These are phyloP conservation scores for Venturia pyrina DNA, from an alignment of 2,329 filamentous ascomycete species.

Conservation along the genomic window DNA sequence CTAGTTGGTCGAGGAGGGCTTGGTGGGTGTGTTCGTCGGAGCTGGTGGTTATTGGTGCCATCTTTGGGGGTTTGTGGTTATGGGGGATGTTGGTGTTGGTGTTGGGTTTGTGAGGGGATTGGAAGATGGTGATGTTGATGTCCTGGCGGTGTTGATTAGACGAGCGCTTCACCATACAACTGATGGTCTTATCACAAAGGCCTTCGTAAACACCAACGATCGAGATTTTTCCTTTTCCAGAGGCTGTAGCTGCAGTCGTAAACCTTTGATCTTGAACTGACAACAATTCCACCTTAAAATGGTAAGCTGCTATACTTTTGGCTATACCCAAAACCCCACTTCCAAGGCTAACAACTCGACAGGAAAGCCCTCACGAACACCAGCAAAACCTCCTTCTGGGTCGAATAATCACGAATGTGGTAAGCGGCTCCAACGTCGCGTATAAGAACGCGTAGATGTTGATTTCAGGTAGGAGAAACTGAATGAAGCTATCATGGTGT, in stretches of 20 bases:
- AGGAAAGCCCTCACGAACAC: constrained; percentile 95
- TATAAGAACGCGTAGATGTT: neutral
- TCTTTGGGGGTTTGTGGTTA: constrained; percentile 19
- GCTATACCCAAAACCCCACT: neutral
- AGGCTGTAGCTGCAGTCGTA: neutral
- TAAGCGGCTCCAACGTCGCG: constrained; percentile 39
- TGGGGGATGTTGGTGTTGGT: neutral
- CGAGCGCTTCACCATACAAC: neutral
- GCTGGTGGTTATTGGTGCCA: constrained; percentile 54
- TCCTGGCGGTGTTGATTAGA: neutral
- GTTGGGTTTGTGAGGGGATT: neutral
- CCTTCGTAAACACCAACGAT: neutral
- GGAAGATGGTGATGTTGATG: neutral
- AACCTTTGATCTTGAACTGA: neutral
- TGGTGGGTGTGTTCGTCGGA: constrained; percentile 73
- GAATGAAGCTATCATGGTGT: constrained; percentile 82
- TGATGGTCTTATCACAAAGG: neutral
- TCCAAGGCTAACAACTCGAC: neutral
- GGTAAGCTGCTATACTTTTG: neutral
- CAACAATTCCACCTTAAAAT: neutral
- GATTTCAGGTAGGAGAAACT: constrained; percentile 67
- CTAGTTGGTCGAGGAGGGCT: constrained; percentile 78
- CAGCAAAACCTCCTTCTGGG: constrained; percentile 90
- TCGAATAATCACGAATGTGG: constrained; percentile 94
- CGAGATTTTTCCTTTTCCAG: neutral